A percentile compares a stretch with the other conserved stretches of the same genome.
Evolutionary conservation across 1,284 basidiomycete species (phyloP).

Genomic region (Pisolithus thermaeus): DNA sequence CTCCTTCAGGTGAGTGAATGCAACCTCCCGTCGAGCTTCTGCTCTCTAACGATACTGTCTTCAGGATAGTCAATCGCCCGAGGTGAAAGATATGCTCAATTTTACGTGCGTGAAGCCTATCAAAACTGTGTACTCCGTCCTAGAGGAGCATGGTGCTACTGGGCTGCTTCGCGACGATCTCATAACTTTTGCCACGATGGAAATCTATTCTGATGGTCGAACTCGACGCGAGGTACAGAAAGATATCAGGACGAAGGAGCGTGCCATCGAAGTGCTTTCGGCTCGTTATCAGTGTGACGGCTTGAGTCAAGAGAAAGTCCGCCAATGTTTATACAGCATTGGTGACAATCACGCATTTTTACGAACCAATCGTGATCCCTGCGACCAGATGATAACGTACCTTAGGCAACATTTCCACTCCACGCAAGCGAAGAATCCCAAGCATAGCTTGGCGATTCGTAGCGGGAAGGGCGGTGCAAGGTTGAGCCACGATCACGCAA

Average conservation of each 20-base stretch:
- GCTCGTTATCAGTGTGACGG: constrained; percentile 51
- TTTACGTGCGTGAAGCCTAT: constrained; percentile 74
- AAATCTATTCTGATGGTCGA: constrained; percentile 69
- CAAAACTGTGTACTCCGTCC: constrained; percentile 59
- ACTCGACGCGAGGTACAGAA: constrained; percentile 68
- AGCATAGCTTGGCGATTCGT: constrained; percentile 65
- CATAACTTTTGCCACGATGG: constrained; percentile 65
- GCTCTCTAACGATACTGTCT: constrained; percentile 4
- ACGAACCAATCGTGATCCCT: constrained; percentile 75
- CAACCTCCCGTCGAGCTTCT: background rate
- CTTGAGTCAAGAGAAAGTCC: constrained; percentile 55
- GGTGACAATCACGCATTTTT: constrained; percentile 83
- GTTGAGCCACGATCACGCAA: constrained; percentile 73
- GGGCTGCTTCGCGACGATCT: constrained; percentile 70
- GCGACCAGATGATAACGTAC: constrained; percentile 71
- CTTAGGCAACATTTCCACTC: constrained; percentile 73
- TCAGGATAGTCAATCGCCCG: constrained; percentile 72
- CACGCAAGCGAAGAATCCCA: constrained; percentile 54
- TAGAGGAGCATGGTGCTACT: constrained; percentile 57
- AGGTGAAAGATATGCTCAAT: constrained; percentile 68
- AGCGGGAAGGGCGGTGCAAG: constrained; percentile 72
- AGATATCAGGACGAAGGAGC: constrained; percentile 75
- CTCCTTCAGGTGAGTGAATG: constrained; percentile 56
- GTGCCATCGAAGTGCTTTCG: constrained; percentile 69
- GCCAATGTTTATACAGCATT: constrained; percentile 77